Base-by-base conservation (phyloP, 1,139 yeast genomes). In the Neolecta irregularis region DNA sequence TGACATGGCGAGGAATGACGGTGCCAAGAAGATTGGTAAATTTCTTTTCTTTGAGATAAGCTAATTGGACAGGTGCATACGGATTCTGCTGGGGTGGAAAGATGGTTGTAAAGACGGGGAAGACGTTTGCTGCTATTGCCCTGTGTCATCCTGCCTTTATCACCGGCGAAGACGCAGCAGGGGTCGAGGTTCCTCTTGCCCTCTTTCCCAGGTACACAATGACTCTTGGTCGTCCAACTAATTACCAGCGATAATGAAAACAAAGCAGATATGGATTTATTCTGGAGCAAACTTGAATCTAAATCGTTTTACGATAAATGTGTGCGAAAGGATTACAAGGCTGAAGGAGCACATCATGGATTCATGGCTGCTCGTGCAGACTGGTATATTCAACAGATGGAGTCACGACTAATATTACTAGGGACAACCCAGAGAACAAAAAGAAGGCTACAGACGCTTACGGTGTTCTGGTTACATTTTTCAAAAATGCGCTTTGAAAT, bases 1-100 rank as follows among this genome's bases (percentile, higher is more conserved):
- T 6, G 31, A 16, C 13, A 6, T n/a, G 20, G 22, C 22, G 20
- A 31, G 19, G 16, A 9, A 20, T 8, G 5, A 31, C 17, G 7
- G 24, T 4, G 31, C 16, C 16, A n/a, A 31, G 31, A 26, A 31
- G 15, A 16, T n/a, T 2, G 11, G n/a, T 6, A 15, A 28, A 28
- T 28, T 24, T 7, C 34, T 31, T 15, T n/a, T n/a, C n/a, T n/a
- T n/a, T n/a, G n/a, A n/a, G n/a, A n/a, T n/a, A n/a, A n/a, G n/a
- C n/a, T n/a, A n/a, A n/a, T n/a, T n/a, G n/a, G n/a, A n/a, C n/a
- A n/a, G 34, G n/a, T 5, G 24, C 31, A 12, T 31, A 23, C 9
- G 34, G 34, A 9, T 31, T 31, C 31, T 31, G 34, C 16, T 31
- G 34, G 34, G 34, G 34, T 8, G 24, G 26, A 7, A 31, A 31